Percentiles rank a stretch among this genome's conserved stretches.
These are phyloP conservation scores for Aspergillus carlsbadensis DNA, from an alignment of 495 filamentous ascomycete genomes.

Conservation along the genomic window DNA sequence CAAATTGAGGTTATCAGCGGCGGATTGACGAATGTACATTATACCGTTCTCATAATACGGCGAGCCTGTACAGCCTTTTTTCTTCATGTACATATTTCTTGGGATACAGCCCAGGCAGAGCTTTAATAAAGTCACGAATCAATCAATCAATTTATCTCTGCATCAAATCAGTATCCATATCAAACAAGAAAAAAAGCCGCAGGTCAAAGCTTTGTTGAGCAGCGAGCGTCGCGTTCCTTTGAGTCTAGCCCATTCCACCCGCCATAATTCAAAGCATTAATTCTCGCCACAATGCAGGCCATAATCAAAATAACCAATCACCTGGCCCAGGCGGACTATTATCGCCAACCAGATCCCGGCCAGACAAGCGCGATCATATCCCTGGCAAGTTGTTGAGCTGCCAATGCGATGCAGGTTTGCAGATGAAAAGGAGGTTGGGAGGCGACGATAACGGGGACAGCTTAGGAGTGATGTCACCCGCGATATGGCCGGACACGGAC, in stretches of 20 bases:
- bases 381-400: background rate
- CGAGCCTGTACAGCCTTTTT: background rate
- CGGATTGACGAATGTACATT: conserved; percentile 3
- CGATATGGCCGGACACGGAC: background rate
- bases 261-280: background rate
- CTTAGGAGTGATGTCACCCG: conserved; percentile 17
- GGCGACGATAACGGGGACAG: background rate
- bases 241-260: background rate
- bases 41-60: conserved; percentile 9
- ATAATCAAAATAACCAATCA: background rate
- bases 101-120: background rate
- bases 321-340: background rate
- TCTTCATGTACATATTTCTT: background rate
- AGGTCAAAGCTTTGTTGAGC: too few species aligned
- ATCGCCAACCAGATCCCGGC: background rate
- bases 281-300: conserved; percentile 2
- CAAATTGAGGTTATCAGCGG: background rate
- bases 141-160: too few species aligned
- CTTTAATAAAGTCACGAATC: conserved; percentile 9
- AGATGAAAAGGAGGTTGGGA: conserved; percentile 2
- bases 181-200: too few species aligned
- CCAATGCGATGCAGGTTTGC: background rate
- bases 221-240: too few species aligned
- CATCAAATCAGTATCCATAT: too few species aligned
- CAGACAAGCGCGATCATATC: background rate